These are phyloP conservation scores for Raffaelea deltoideospora DNA, from an alignment of 2,329 filamentous ascomycete species.

Conservation along the genomic window DNA sequence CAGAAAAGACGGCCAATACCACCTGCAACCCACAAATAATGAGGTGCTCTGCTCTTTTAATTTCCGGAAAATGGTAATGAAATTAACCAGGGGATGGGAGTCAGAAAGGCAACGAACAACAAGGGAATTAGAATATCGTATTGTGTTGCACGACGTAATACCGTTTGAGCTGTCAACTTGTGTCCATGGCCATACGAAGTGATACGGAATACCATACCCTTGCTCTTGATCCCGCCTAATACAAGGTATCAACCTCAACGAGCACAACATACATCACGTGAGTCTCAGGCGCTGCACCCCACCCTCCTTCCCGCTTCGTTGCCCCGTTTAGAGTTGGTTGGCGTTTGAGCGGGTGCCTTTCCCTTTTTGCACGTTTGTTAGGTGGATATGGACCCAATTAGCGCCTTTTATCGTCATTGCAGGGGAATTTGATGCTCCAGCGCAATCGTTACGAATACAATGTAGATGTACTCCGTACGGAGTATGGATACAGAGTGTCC, in stretches of 20 bases:
- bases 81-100: not conserved
- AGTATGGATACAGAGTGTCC: not conserved
- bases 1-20: no score
- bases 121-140: no score
- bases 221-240: no score
- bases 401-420: not conserved
- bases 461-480: not conserved
- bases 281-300: slow-evolving; percentile 6
- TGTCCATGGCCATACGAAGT: no score
- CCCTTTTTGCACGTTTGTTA: slow-evolving; percentile 4
- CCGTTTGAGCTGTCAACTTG: no score
- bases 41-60: no score
- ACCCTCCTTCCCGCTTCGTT: slow-evolving; percentile 6
- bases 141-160: no score
- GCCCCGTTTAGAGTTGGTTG: slow-evolving; percentile 7
- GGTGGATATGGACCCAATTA: no score
- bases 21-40: no score
- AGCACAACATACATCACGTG: slow-evolving; percentile 7
- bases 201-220: no score
- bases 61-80: no score
- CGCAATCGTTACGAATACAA: not conserved
- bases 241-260: not conserved
- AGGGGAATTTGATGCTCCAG: not conserved
- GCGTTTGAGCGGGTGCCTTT: slow-evolving; percentile 9
- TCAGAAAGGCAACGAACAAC: not conserved